Conservation (phyloP, 75 land plant species). For the Pseudotsuga menziesii region DNA sequence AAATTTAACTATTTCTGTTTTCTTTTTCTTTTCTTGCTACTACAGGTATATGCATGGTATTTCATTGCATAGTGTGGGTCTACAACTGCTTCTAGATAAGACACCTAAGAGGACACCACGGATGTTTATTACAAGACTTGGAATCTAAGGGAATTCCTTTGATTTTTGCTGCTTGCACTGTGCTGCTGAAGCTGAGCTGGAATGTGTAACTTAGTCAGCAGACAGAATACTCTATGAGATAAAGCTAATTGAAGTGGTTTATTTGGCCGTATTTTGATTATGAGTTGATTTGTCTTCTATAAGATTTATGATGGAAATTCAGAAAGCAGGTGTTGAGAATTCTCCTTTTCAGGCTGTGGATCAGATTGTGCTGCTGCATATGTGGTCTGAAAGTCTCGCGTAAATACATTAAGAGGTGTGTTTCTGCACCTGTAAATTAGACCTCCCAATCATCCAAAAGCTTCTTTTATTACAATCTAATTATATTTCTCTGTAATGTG, state of each 20-base stretch:
- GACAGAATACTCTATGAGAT: neutral
- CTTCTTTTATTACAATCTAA: neutral
- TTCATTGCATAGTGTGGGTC: neutral
- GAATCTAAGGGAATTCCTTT: neutral
- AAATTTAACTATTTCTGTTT: neutral
- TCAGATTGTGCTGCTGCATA: neutral
- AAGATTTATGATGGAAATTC: slow-evolving; percentile 2
- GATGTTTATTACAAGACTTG: neutral
- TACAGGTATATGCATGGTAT: neutral
- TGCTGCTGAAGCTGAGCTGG: neutral
- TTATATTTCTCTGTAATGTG: neutral
- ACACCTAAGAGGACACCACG: neutral
- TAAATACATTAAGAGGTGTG: slow-evolving; percentile 1
- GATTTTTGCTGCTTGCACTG: neutral
- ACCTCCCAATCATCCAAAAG: neutral
- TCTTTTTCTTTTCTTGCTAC: neutral
- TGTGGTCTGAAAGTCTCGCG: neutral
- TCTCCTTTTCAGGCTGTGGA: neutral
- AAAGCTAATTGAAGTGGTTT: neutral
- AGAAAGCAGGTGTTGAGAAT: neutral
- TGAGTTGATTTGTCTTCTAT: neutral
- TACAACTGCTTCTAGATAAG: slow-evolving; percentile 3
- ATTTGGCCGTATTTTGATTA: slow-evolving; percentile 2
- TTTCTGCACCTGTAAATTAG: neutral
- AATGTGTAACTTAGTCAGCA: neutral